These are phyloP conservation scores for Aurifilum marmelostoma DNA, from an alignment of 2,329 filamentous ascomycete species.

Conservation along the genomic window DNA sequence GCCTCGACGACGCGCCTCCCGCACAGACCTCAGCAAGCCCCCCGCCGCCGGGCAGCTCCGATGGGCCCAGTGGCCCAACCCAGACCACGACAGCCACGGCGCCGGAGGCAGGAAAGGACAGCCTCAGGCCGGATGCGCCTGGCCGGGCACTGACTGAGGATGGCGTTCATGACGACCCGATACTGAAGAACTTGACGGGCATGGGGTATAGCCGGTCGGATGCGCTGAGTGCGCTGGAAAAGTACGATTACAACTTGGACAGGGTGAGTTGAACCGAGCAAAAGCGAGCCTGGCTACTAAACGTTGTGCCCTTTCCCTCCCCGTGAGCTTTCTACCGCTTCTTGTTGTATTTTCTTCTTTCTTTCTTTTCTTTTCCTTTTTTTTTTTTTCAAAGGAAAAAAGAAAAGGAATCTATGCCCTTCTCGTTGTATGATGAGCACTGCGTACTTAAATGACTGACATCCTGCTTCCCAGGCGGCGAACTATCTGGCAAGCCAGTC, in stretches of 20 bases:
- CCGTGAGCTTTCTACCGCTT: conserved; percentile 8
- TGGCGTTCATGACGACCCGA: conserved; percentile 86
- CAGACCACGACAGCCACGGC: conserved; percentile 20
- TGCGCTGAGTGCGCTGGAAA: conserved; percentile 81
- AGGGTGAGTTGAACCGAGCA: conserved; percentile 63
- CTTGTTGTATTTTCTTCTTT: not conserved
- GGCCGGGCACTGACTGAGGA: conserved; percentile 73
- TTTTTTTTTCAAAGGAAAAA: too few relatives aligned
- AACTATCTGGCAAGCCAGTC: conserved; percentile 61
- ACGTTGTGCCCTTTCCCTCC: not conserved
- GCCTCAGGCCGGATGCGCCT: conserved; percentile 33
- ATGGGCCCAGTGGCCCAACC: conserved; percentile 33
- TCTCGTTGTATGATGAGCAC: not conserved
- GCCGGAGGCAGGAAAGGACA: conserved; percentile 32
- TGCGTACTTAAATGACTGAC: conserved; percentile 25
- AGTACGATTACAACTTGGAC: conserved; percentile 94
- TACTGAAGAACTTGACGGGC: conserved; percentile 82
- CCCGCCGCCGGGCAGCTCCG: conserved; percentile 31
- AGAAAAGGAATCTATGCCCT: too few relatives aligned
- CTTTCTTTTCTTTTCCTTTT: too few relatives aligned
- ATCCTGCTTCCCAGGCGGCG: conserved; percentile 48
- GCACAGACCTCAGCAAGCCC: conserved; percentile 34
- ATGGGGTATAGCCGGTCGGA: conserved; percentile 84
- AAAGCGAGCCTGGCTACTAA: not conserved
- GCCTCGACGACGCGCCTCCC: conserved; percentile 61